Evolutionary conservation across 2,329 filamentous ascomycete genomes (phyloP).

Genomic region (Monosporascus sp.): DNA sequence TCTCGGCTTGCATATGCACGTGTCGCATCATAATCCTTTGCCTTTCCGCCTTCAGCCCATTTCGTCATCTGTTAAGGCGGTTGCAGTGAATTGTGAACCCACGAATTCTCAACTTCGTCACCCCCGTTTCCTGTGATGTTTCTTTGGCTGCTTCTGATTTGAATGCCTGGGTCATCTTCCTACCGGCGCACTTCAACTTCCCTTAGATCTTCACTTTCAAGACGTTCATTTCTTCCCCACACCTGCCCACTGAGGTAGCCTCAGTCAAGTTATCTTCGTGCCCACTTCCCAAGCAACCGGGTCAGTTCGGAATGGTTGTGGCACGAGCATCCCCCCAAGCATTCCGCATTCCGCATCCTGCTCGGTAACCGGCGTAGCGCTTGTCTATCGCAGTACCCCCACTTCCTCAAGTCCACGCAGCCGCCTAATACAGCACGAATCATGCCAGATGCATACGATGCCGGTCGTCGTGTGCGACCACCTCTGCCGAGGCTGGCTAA

Average conservation of each 20-base stretch:
- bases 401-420: no score
- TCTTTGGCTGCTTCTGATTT: not conserved
- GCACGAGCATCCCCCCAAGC: no score
- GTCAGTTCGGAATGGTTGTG: not conserved
- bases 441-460: not conserved
- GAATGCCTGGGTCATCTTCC: not conserved
- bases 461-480: not conserved
- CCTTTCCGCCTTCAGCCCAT: no score
- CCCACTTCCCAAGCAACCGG: not conserved
- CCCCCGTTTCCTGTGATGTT: no score
- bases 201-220: not conserved
- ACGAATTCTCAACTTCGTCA: no score
- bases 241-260: not conserved
- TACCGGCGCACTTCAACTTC: not conserved
- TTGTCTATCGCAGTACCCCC: no score
- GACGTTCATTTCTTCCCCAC: not conserved
- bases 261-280: not conserved
- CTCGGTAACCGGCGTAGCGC: no score
- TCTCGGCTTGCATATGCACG: no score
- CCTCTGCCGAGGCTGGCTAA: not conserved
- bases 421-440: not conserved
- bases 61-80: no score
- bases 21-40: no score
- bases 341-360: no score
- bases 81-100: no score